Conservation (phyloP, 768 basidiomycete species). For the Sarcodon sp. region DNA sequence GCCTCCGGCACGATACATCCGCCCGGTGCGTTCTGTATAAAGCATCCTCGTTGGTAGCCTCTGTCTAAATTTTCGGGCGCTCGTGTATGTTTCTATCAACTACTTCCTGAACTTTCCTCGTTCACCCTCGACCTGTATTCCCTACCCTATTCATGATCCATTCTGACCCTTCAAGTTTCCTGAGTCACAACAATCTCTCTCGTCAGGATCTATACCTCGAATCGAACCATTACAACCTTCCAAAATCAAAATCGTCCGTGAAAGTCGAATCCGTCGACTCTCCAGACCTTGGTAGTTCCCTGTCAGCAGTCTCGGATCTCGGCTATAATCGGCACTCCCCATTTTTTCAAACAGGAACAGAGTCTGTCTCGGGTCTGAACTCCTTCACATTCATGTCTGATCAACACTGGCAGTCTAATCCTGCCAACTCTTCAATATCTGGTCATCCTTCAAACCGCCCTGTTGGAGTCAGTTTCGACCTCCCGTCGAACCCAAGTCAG, state of each 20-base stretch:
- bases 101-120: no score
- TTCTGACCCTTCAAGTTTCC: no score
- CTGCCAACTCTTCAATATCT: slow-evolving; percentile 9
- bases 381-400: slow-evolving; percentile 14
- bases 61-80: no score
- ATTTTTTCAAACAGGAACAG: neutral
- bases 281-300: neutral
- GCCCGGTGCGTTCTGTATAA: no score
- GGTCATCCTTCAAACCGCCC: slow-evolving; percentile 9
- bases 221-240: no score
- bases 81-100: no score
- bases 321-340: neutral
- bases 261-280: neutral
- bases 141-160: no score
- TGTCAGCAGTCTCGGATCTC: neutral
- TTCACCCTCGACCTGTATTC: no score
- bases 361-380: neutral
- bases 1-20: no score
- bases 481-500: slow-evolving; percentile 2
- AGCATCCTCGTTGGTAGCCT: no score
- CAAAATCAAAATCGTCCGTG: neutral
- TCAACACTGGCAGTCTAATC: slow-evolving; percentile 7
- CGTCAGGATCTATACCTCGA: no score
- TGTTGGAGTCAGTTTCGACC: slow-evolving; percentile 7
- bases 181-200: no score